Base-by-base conservation (phyloP, 768 basidiomycete genomes). In the Lactifluus subvellereus region DNA sequence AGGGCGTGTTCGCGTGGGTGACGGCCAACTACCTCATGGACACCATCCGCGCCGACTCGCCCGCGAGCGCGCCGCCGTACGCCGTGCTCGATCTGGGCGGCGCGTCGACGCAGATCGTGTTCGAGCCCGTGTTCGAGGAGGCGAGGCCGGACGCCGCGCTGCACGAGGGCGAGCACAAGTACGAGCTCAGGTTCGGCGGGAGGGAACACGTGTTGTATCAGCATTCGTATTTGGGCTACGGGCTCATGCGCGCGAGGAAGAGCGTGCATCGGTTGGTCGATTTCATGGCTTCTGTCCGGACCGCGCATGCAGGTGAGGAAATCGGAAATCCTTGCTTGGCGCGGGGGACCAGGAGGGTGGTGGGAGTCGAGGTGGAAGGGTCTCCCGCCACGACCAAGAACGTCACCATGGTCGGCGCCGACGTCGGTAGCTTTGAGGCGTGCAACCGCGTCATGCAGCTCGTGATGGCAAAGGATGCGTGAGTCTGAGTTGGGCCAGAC, bases 1-100 rank as follows among this genome's bases (percentile, higher is more conserved):
- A 98, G 74, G 96, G 93, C 37, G 92, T 98, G n/a, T 98, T 91
- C 72, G 94, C 96, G 33, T 98, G 96, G 95, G 93, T 98, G 67
- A 97, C 96, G 18, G 93, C 91, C 62, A 98, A 98, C 75, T 98
- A 97, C 75, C 80, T 98, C 53, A 77, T 96, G 48, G 80, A 82
- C 56, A 84, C 88, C 43, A 85, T 97, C 70, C 81, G 84, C 16
- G 77, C 80, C 10, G 81, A 80, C 54, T 74, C 81, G 18, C 75
- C 77, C 1, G 65, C 71, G 57, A 74, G 77, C 33, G 79, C 77
- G 18, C 72, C 77, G 22, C 86, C 90, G 32, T 91, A 89, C 67
- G 96, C 96, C 27, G 94, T 97, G 49, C 86, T 98, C 54, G 97
- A 98, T 72, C 84, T 99, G 54, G 97, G 97, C 4, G 97, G 97